Conservation (phyloP, 2,329 filamentous ascomycete species). For the Microcyclospora pomicola region DNA sequence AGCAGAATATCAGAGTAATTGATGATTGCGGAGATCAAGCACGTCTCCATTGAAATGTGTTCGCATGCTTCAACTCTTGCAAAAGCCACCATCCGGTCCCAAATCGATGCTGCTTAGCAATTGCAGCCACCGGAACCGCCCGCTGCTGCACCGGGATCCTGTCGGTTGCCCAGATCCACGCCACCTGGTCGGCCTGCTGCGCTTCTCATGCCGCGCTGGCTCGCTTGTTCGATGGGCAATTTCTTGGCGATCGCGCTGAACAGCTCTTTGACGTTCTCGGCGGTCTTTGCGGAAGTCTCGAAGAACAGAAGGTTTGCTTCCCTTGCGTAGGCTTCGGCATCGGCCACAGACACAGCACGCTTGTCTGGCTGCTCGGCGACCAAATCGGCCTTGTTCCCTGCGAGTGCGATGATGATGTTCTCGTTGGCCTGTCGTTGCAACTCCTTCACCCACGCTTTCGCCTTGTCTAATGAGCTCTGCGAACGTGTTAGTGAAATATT, state of each 20-base stretch:
- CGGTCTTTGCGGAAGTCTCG: slow-evolving; percentile 94
- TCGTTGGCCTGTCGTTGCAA: slow-evolving; percentile 97
- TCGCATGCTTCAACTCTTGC: too few species aligned
- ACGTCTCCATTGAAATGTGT: too few species aligned
- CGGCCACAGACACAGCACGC: slow-evolving; percentile 74
- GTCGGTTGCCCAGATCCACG: slow-evolving; percentile 52
- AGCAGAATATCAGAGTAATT: too few species aligned
- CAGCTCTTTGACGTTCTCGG: slow-evolving; percentile 86
- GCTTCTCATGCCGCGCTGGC: slow-evolving; percentile 65
- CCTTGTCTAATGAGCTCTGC: slow-evolving; percentile 93
- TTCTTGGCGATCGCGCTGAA: slow-evolving; percentile 98
- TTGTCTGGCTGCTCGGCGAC: slow-evolving; percentile 92
- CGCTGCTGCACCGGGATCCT: slow-evolving; percentile 44
- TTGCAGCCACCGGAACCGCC: slow-evolving; percentile 46
- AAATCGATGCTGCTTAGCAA: slow-evolving; percentile 34
- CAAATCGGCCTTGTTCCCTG: slow-evolving; percentile 94
- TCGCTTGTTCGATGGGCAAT: slow-evolving; percentile 86
- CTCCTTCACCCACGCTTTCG: slow-evolving; percentile 98
- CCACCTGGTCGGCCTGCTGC: slow-evolving; percentile 45
- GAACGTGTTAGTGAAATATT: slow-evolving; percentile 1
- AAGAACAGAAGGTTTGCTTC: slow-evolving; percentile 95
- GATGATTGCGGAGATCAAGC: too few species aligned
- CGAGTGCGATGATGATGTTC: slow-evolving; percentile 97
- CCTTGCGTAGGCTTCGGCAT: slow-evolving; percentile 87
- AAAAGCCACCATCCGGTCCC: too few species aligned